A percentile compares a stretch with the other conserved stretches of the same genome.
phyloP scores from a whole-genome alignment of 345 rosid species.

The Linum lewisii region DNA sequence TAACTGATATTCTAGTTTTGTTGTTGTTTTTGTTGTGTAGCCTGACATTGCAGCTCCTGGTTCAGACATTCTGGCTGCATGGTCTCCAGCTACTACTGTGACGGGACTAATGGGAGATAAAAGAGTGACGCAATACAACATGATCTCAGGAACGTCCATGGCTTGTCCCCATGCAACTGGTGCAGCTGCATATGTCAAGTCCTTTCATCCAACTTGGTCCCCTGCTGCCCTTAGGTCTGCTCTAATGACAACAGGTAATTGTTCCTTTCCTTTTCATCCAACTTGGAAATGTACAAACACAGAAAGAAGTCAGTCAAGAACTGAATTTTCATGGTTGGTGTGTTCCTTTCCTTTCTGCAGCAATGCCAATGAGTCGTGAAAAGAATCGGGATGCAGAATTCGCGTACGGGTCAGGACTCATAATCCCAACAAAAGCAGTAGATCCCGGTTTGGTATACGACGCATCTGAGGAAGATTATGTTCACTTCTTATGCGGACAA shows the following conservation, averaged over 20 bases:
- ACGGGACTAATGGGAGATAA: conserved; percentile 8
- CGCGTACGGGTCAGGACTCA: conserved; percentile 43
- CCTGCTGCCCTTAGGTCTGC: not conserved
- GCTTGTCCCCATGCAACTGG: conserved; percentile 37
- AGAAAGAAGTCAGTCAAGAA: too few relatives aligned
- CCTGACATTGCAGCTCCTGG: conserved; percentile 47
- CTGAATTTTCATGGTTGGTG: too few relatives aligned
- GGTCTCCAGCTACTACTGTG: conserved; percentile 18
- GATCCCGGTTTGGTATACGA: conserved; percentile 34
- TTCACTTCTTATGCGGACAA: conserved; percentile 32
- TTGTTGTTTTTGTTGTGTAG: conserved; percentile 16
- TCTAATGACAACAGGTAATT: not conserved
- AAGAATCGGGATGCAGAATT: conserved; percentile 27
- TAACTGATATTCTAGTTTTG: too few relatives aligned
- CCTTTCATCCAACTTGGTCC: not conserved
- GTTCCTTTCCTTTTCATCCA: too few relatives aligned
- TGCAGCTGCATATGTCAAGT: not conserved
- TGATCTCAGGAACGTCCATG: conserved; percentile 51
- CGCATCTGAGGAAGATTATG: conserved; percentile 21
- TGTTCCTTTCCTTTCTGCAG: conserved; percentile 9
- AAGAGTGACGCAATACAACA: conserved; percentile 20
- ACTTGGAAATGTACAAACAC: too few relatives aligned
- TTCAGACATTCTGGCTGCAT: conserved; percentile 36
- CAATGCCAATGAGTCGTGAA: conserved; percentile 31
- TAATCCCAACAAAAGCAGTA: conserved; percentile 39